Evolutionary conservation across 768 basidiomycete genomes (phyloP), one percentile per base, ranked within the genome.

Genomic region (Lyophyllum decastes): DNA sequence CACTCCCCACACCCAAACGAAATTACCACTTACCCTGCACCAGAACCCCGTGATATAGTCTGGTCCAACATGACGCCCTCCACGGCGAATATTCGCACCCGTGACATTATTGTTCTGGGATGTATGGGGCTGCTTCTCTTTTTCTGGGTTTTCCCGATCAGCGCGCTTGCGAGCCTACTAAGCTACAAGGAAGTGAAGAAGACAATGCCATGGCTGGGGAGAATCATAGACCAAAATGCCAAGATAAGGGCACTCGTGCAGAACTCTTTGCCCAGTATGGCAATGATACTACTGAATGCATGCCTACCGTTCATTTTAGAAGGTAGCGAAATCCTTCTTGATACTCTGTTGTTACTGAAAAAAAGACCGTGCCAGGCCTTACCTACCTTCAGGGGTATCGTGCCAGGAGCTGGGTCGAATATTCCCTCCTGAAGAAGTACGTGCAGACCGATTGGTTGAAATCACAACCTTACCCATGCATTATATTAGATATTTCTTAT

Each of bases 111-210:
- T 25, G 92, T 95, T 2, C 72, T 92, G 21, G 77, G 72, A 14
- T 78, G 86, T 27, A 90, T 95, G 73, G 80, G 73, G 0, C 61
- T 94, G 19, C 76, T 98, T 33, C 80, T 98, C 64, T 89, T 95
- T 69, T 90, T 90, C 70, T 98, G 97, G 97, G 74, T 92, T 40
- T 85, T 96, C 59, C 97, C 97, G 0, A 94, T 97, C 59, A 86
- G 91, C 0, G 87, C 86, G 0, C 82, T 99, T 16, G 94, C 96
- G 1, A 82, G 88, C 67, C 73, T 99, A 54, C 79, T 99, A 59
- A 95, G 92, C 62, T 98, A 95, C 74, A 82, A 90, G 62, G 95
- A 97, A 69, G 95, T 99, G 71, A 92, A 94, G 76, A 92, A 90
- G 67, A 80, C 82, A 1, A 81, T 88, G 78, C 97, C 97, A 0